Evolutionary conservation across 371 early-diverging fungal species (phyloP), one percentile per base, ranked within the genome.

Genomic region (Furculomyces boomerangus): DNA sequence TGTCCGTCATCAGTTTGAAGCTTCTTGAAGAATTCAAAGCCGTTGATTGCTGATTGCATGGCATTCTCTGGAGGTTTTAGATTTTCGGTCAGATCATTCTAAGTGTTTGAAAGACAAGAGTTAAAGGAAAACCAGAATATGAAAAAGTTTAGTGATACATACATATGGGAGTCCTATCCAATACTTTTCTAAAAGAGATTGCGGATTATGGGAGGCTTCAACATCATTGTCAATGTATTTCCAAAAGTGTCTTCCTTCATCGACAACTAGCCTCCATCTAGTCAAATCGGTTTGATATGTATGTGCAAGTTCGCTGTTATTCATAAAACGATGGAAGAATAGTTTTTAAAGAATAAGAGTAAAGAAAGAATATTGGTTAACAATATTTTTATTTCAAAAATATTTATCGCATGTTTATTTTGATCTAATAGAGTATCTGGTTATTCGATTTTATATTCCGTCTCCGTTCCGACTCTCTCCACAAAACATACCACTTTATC

Each of bases 1-100:
- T 93, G 94, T 2, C 97, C 97, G 46, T 92, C 93, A 41, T 77
- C 79, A n/a, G 91, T 90, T 65, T 95, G 97, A 30, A 94, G 72
- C 18, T 71, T 71, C 57, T 79, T 75, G 57, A 78, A 88, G 68
- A 92, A 97, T 53, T 80, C 77, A 65, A 85, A 84, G 10, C 91
- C 90, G 62, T 89, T 90, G 29, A 79, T 75, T 14, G 93, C 95
- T 22, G 86, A 70, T 57, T 90, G 85, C 18, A 78, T 60, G 0
- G 93, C 81, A 2, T 78, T 84, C 28, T 53, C 60, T 44, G 67
- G 71, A 2, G 14, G n/a, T 2, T 75, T 71, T 65, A 28, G 18
- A 14, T 14, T 50, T 50, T 50, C 29, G 8, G 50, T 22, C 8
- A 22, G 7, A 16, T 50, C 14, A 7, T 50, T 26, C 25, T 14